Evolutionary conservation across 2,329 filamentous ascomycete genomes (phyloP).

Genomic region (Ophiosphaerella herpotricha): DNA sequence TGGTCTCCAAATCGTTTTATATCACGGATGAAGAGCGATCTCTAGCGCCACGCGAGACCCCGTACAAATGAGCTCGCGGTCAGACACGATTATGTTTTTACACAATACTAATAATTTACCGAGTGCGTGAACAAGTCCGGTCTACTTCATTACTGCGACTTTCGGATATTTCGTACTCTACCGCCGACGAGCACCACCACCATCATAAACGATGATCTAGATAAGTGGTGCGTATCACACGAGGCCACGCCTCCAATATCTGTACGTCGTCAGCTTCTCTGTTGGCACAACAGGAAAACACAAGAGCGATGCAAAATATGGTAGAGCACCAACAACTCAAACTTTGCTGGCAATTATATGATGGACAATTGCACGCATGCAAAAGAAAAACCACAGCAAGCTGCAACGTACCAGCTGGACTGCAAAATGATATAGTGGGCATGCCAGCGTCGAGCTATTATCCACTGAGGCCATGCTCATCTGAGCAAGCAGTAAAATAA

Average conservation of each 20-base stretch:
- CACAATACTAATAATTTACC: neutral
- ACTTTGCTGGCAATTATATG: neutral
- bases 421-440: too few relatives aligned
- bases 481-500: too few relatives aligned
- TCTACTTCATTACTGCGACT: too few relatives aligned
- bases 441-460: too few relatives aligned
- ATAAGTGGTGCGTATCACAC: too few relatives aligned
- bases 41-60: slow-evolving; percentile 5
- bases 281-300: neutral
- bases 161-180: too few relatives aligned
- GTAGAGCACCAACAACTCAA: slow-evolving; percentile 1
- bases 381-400: neutral
- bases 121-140: too few relatives aligned
- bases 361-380: neutral
- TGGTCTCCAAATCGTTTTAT: slow-evolving; percentile 38
- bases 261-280: slow-evolving; percentile 7
- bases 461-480: too few relatives aligned
- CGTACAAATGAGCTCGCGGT: neutral
- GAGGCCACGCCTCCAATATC: neutral
- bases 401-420: neutral
- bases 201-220: too few relatives aligned
- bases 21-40: slow-evolving; percentile 35
- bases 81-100: neutral
- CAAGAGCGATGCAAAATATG: neutral
- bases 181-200: too few relatives aligned